Evolutionary conservation across 345 rosid genomes (phyloP).

Genomic region (Dovyalis caffra): DNA sequence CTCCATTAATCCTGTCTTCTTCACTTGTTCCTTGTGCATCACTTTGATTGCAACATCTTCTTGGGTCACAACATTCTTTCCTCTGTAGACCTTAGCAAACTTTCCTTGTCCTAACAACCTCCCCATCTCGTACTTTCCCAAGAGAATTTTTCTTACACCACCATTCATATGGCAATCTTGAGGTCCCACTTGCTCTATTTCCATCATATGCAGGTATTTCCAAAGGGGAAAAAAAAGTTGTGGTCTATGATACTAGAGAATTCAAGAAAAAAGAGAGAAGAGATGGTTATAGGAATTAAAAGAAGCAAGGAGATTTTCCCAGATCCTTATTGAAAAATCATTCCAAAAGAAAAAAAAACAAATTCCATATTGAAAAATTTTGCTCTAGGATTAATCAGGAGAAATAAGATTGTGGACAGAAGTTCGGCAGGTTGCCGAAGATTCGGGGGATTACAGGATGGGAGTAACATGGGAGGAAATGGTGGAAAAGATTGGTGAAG

Average conservation of each 20-base stretch:
- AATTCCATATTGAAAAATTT: neutral
- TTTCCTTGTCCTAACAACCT: slow-evolving; percentile 23
- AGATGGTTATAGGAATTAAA: neutral
- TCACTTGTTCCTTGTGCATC: slow-evolving; percentile 22
- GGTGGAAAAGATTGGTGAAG: neutral
- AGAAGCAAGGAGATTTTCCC: neutral
- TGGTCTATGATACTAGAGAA: too few species aligned
- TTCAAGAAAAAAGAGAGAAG: neutral
- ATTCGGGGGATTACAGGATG: neutral
- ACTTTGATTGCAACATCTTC: slow-evolving; percentile 29
- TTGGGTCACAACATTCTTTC: slow-evolving; percentile 12
- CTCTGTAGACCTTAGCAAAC: slow-evolving; percentile 25
- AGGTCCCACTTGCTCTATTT: neutral
- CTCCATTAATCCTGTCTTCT: slow-evolving; percentile 22
- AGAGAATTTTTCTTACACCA: slow-evolving; percentile 7
- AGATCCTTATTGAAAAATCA: too few species aligned
- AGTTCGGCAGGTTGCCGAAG: neutral
- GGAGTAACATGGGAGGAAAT: neutral
- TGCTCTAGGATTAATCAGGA: neutral
- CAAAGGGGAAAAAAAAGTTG: neutral
- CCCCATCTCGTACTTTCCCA: slow-evolving; percentile 26
- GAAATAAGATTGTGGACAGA: neutral
- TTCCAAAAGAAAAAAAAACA: too few species aligned
- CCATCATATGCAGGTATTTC: neutral
- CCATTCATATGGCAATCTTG: neutral